Evolutionary conservation across 192 early-diverging fungal species (phyloP).

Genomic region (Chytriomyces sp.): DNA sequence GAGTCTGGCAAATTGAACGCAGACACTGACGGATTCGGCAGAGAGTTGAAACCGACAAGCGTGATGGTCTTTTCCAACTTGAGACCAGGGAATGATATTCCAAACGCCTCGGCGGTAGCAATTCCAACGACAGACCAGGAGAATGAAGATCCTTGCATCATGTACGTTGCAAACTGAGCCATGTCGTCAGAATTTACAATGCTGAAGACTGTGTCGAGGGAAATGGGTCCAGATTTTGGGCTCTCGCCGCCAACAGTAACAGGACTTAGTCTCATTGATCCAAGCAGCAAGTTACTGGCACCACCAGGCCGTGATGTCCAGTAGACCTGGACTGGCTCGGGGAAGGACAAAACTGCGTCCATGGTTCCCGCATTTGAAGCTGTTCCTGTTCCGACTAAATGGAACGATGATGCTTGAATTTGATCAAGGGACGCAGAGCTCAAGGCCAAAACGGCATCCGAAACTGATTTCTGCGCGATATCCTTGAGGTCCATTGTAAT

Average conservation of each 20-base stretch:
- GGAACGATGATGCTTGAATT: constrained; percentile 30
- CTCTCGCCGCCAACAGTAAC: constrained; percentile 24
- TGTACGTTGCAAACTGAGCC: constrained; percentile 34
- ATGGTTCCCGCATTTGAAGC: constrained; percentile 42
- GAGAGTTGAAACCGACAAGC: constrained; percentile 19
- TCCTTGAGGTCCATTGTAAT: constrained; percentile 24
- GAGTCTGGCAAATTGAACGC: constrained; percentile 35
- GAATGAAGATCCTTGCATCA: constrained; percentile 30
- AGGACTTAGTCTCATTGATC: constrained; percentile 33
- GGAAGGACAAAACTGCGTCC: constrained; percentile 38
- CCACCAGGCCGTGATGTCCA: constrained; percentile 36
- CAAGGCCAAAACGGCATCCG: constrained; percentile 36
- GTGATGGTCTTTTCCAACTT: constrained; percentile 39
- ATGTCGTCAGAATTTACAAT: constrained; percentile 27
- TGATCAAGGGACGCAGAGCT: constrained; percentile 28
- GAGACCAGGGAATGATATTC: constrained; percentile 38
- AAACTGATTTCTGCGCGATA: constrained; percentile 40
- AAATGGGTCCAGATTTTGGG: constrained; percentile 30
- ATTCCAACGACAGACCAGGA: constrained; percentile 35
- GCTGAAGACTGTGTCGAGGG: constrained; percentile 9
- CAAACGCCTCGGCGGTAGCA: constrained; percentile 33
- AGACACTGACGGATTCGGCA: constrained; percentile 25
- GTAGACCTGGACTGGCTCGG: constrained; percentile 36
- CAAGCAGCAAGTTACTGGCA: constrained; percentile 31
- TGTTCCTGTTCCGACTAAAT: constrained; percentile 26